Percentiles rank a stretch among this genome's conserved stretches.
Conservation (phyloP, 257 asterid genomes). For the Thymus quinquecostatus region DNA sequence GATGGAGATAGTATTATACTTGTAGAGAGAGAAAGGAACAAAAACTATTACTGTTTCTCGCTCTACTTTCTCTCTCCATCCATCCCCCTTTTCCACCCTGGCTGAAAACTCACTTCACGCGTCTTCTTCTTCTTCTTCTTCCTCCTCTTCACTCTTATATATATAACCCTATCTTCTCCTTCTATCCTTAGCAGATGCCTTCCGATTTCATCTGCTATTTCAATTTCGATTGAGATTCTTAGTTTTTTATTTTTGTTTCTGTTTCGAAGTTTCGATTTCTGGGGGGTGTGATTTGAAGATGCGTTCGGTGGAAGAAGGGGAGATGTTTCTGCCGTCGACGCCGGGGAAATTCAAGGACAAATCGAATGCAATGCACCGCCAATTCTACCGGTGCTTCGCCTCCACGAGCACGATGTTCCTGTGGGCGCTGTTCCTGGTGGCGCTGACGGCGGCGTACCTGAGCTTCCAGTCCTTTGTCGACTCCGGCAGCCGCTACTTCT, state of each 20-base stretch:
- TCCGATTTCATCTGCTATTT: slow-evolving; percentile 44
- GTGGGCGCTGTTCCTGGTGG: slow-evolving; percentile 80
- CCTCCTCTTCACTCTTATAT: slow-evolving; percentile 35
- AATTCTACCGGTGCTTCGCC: slow-evolving; percentile 73
- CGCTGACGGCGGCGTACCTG: slow-evolving; percentile 71
- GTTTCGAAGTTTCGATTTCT: neutral
- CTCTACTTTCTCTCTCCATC: neutral
- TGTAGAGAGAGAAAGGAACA: neutral
- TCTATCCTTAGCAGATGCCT: slow-evolving; percentile 55
- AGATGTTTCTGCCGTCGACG: slow-evolving; percentile 66
- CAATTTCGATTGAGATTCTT: neutral
- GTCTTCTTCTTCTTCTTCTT: slow-evolving; percentile 36
- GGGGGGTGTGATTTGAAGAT: slow-evolving; percentile 17
- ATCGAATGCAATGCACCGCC: slow-evolving; percentile 55
- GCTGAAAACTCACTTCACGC: slow-evolving; percentile 46
- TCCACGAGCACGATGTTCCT: slow-evolving; percentile 85
- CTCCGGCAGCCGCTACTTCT: slow-evolving; percentile 58
- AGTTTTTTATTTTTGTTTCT: neutral
- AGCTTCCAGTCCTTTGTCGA: slow-evolving; percentile 71
- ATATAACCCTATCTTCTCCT: slow-evolving; percentile 27
- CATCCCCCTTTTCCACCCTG: slow-evolving; percentile 27
- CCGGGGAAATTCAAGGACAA: slow-evolving; percentile 77
- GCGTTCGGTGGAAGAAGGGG: slow-evolving; percentile 58
- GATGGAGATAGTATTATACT: too few species aligned
- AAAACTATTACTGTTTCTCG: neutral